Conservation (phyloP, 2,329 filamentous ascomycete species). For the Fonsecaea pugnacius region DNA sequence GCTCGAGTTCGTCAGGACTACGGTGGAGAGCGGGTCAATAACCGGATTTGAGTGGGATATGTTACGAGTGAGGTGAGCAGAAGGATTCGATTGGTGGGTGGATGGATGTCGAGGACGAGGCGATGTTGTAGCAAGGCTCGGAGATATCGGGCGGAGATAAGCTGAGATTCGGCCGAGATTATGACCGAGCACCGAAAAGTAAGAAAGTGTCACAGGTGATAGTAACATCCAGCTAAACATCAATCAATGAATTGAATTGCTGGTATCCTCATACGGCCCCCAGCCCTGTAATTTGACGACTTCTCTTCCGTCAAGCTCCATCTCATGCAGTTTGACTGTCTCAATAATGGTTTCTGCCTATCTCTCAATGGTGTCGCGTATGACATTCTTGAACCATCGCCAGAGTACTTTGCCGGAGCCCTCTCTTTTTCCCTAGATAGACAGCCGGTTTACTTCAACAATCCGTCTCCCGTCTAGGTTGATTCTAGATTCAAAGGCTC, state of each 20-base stretch:
- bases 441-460: background rate
- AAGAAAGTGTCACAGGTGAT: background rate
- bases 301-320: background rate
- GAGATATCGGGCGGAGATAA: background rate
- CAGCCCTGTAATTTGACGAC: background rate
- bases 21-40: background rate
- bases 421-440: background rate
- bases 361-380: background rate
- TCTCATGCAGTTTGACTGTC: background rate
- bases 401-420: background rate
- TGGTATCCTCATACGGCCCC: background rate
- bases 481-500: background rate
- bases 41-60: background rate
- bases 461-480: background rate
- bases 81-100: background rate
- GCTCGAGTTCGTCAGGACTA: background rate
- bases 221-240: no score
- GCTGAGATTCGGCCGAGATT: background rate
- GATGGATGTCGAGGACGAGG: background rate
- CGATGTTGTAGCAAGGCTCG: background rate
- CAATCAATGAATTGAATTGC: background rate
- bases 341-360: background rate
- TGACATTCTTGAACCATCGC: background rate
- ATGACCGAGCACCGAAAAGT: background rate
- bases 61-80: background rate